These are phyloP conservation scores for Fusarium abutilonis DNA, from an alignment of 2,329 filamentous ascomycete genomes.

Conservation along the genomic window DNA sequence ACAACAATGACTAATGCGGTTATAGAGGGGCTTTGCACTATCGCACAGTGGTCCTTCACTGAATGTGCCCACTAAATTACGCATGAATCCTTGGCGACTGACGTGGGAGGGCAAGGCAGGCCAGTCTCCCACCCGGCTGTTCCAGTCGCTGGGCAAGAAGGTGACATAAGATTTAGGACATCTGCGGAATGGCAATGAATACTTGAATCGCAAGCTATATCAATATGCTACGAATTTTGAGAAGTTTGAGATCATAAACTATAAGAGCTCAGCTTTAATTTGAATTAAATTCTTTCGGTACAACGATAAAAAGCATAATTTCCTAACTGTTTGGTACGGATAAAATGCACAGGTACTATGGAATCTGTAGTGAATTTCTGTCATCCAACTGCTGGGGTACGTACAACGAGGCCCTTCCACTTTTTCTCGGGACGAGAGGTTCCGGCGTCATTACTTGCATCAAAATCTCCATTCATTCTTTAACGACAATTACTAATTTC, in stretches of 20 bases:
- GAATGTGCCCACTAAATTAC: constrained; percentile 36
- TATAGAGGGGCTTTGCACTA: constrained; percentile 12
- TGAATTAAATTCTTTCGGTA: too few relatives aligned
- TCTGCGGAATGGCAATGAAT: too few relatives aligned
- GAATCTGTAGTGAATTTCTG: not conserved
- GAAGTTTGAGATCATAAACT: too few relatives aligned
- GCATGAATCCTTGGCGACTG: constrained; percentile 36
- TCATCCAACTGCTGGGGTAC: constrained; percentile 20
- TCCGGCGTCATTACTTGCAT: constrained; percentile 42
- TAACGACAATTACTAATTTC: constrained; percentile 20
- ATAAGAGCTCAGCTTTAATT: too few relatives aligned
- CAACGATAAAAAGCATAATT: too few relatives aligned
- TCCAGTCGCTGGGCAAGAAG: not conserved
- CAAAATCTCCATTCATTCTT: constrained; percentile 39
- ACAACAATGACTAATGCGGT: constrained; percentile 16
- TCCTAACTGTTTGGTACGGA: too few relatives aligned
- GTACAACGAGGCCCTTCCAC: constrained; percentile 33
- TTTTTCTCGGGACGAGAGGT: constrained; percentile 29
- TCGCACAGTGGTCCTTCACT: constrained; percentile 29
- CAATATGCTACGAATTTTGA: too few relatives aligned
- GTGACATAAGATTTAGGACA: too few relatives aligned
- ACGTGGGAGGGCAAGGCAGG: constrained; percentile 23
- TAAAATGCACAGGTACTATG: too few relatives aligned
- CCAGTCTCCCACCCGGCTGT: constrained; percentile 1
- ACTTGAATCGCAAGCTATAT: too few relatives aligned